phyloP scores from a whole-genome alignment of 192 early-diverging fungal genomes.

The Coemansia brasiliensis region DNA sequence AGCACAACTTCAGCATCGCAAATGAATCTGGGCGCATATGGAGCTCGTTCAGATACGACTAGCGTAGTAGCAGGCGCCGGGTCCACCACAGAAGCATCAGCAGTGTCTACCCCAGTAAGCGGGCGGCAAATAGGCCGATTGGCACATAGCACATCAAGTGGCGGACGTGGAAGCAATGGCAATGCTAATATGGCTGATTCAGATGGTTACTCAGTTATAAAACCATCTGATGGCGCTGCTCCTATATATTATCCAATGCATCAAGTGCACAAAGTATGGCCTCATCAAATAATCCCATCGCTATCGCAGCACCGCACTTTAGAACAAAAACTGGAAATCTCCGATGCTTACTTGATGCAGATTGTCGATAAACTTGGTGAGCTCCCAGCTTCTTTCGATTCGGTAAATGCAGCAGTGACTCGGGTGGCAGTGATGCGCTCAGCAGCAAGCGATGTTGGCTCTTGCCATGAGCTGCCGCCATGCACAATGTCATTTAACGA shows the following conservation, averaged over 20 bases:
- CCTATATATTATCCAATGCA: constrained; percentile 36
- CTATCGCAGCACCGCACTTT: constrained; percentile 12
- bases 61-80: neutral
- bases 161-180: neutral
- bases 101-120: neutral
- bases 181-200: neutral
- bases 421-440: constrained; percentile 23
- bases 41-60: neutral
- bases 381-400: constrained; percentile 37
- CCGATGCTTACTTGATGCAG: constrained; percentile 23
- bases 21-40: constrained; percentile 7
- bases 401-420: constrained; percentile 48
- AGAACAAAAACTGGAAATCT: constrained; percentile 10
- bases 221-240: constrained; percentile 4
- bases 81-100: neutral
- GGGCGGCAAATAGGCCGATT: neutral
- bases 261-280: constrained; percentile 37
- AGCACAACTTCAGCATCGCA: no score
- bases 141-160: neutral
- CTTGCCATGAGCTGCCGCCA: no score
- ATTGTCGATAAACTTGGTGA: constrained; percentile 31
- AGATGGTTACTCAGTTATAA: neutral
- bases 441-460: neutral
- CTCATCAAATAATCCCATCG: constrained; percentile 34
- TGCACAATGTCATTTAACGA: no score